Evolutionary conservation across 805 yeast species (phyloP).

Genomic region (Zygosaccharomyces rouxii): DNA sequence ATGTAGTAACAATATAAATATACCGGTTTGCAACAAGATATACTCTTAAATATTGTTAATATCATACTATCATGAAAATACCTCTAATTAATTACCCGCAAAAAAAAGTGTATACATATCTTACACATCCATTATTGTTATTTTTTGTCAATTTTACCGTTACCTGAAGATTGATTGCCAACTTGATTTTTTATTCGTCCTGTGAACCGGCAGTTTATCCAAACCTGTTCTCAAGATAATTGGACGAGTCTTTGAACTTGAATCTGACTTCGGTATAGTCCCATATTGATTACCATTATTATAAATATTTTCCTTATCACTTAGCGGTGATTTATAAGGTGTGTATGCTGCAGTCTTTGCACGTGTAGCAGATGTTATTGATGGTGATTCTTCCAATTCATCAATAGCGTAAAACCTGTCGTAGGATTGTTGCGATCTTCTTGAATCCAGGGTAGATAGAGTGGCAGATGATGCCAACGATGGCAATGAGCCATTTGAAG

Average conservation of each 20-base stretch:
- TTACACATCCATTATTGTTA: not conserved
- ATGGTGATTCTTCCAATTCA: conserved; percentile 11
- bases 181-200: conserved; percentile 15
- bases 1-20: not conserved
- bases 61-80: not conserved
- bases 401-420: conserved; percentile 14
- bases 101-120: not conserved
- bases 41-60: not conserved
- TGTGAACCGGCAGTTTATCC: conserved; percentile 10
- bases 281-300: not conserved
- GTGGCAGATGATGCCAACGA: conserved; percentile 41
- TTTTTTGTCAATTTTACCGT: not conserved
- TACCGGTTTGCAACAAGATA: not conserved
- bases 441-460: conserved; percentile 22
- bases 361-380: not conserved
- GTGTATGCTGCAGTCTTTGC: conserved; percentile 9
- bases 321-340: conserved; percentile 13
- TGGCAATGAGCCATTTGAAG: conserved; percentile 38
- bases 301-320: conserved; percentile 12
- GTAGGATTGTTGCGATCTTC: conserved; percentile 16
- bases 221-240: conserved; percentile 18
- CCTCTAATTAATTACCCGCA: not conserved
- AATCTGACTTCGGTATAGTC: conserved; percentile 6
- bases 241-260: conserved; percentile 15
- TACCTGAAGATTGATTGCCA: conserved; percentile 23